Evolutionary conservation across 495 filamentous ascomycete species (phyloP), one percentile per base, ranked within the genome.

Genomic region (Aspergillus affinis): DNA sequence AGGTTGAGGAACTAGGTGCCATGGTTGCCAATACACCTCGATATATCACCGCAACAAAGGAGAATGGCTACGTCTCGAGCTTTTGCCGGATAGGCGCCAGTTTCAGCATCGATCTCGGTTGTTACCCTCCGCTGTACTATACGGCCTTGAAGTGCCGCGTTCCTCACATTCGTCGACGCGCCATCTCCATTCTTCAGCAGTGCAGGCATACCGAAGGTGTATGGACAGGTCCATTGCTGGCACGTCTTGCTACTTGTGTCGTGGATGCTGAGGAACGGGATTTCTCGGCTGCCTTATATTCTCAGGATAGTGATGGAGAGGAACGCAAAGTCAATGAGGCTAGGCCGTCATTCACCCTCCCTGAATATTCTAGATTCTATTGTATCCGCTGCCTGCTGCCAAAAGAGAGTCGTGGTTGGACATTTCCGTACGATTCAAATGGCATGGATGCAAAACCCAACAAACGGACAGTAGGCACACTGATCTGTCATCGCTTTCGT

Each of bases 91-190:
- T 41, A 41, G 36, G 36, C 4, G 36, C 71, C n/a, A 65, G 67
- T 23, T 77, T 75, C 23, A 73, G 75, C 27, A 63, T 74, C 9
- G 81, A 85, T 60, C 71, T 77, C 26, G 80, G 82, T 15, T 79
- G 75, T 54, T 79, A 84, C 8, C 72, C 78, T 9, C 80, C 81
- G 0, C 61, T 86, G 6, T 86, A 82, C 59, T 83, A 74, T 65
- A 74, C 76, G 0, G 81, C 80, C 1, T 57, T 82, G n/a, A 84
- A 84, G 60, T 87, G 84, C 55, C 82, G 82, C n/a, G 71, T 78
- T n/a, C 73, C 64, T 18, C 63, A 61, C 2, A 68, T 84, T 29
- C 65, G 83, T 46, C 63, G 67, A 4, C 68, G 77, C 7, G 82
- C 82, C 0, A 65, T 85, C 17, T 27, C 54, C 15, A 60, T 81